Evolutionary conservation across 169 alveolate species (phyloP).

Genomic region (Neospora caninum): DNA sequence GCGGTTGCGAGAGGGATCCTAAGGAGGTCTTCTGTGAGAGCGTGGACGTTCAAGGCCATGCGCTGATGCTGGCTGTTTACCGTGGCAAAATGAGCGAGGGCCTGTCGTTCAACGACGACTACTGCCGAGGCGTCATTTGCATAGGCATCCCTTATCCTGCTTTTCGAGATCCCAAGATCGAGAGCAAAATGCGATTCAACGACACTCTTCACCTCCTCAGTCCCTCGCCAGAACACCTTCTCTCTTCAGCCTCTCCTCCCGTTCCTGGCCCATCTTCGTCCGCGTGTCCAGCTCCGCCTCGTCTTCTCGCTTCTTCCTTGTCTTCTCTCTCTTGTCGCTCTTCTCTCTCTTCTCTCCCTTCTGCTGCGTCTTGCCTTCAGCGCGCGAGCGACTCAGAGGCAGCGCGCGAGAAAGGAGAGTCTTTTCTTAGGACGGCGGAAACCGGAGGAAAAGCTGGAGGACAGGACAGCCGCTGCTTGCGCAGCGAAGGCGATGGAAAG

Average conservation of each 20-base stretch:
- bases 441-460: background rate
- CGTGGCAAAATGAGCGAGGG: constrained; percentile 96
- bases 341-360: background rate
- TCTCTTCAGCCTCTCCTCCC: background rate
- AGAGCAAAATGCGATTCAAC: constrained; percentile 23
- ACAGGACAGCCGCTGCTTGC: background rate
- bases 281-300: background rate
- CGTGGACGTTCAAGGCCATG: constrained; percentile 76
- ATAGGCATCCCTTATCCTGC: constrained; percentile 94
- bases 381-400: too few relatives aligned
- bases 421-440: background rate
- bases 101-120: constrained; percentile 91
- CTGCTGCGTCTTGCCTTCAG: background rate
- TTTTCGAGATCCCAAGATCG: constrained; percentile 81
- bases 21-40: constrained; percentile 7
- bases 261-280: background rate
- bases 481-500: background rate
- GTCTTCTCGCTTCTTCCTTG: background rate
- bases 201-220: constrained; percentile 19
- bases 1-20: background rate
- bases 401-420: too few relatives aligned
- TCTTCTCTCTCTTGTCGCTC: background rate
- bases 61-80: constrained; percentile 92
- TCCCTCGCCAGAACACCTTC: background rate
- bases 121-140: constrained; percentile 90